Evolutionary conservation across 176 grass and related monocot genomes (phyloP), one percentile per base, ranked within the genome.

Genomic region (Chloris gayana): DNA sequence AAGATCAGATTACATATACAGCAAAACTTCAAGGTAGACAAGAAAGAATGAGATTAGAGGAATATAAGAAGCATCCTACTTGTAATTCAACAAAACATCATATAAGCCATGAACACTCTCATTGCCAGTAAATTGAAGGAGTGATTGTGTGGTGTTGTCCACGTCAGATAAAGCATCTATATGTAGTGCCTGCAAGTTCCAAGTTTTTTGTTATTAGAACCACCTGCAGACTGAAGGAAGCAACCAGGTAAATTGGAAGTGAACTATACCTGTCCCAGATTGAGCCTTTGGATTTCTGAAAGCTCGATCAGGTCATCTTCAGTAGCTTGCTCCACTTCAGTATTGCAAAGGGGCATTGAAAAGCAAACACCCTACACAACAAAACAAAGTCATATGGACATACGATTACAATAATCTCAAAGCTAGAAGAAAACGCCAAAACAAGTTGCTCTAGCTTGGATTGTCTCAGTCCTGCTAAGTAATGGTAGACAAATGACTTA

Each of bases 291-390:
- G 32, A 94, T 92, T 88, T 98, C 92, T 80, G 86, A 92, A 56
- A 94, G 86, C 74, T 94, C 92, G 47, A 88, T 89, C 75, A 98
- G 81, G 65, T 97, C 94, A 76, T 94, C 95, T 19, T 92, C 95
- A 65, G 59, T 90, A 80, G 81, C 78, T 70, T 98, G 83, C 64
- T 94, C 90, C 47, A 88, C 86, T 92, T 98, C 92, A 57, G 85
- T 32, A 6, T 72, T 85, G 73, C 86, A 92, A 84, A 94, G 90
- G 81, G 95, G 92, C 92, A 98, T 98, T 18, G 85, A 85, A 87
- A 94, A 98, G 69, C 67, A 80, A 69, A 91, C 81, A 72, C 74
- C 84, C 90, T 98, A 71, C 47, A 85, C n/a, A n/a, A 67, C 14
- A 84, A 81, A 21, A 54, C 58, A 85, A 68, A 35, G 27, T 34